Base-by-base conservation (phyloP, 2,329 filamentous ascomycete species). In the Arachnopeziza araneosa region DNA sequence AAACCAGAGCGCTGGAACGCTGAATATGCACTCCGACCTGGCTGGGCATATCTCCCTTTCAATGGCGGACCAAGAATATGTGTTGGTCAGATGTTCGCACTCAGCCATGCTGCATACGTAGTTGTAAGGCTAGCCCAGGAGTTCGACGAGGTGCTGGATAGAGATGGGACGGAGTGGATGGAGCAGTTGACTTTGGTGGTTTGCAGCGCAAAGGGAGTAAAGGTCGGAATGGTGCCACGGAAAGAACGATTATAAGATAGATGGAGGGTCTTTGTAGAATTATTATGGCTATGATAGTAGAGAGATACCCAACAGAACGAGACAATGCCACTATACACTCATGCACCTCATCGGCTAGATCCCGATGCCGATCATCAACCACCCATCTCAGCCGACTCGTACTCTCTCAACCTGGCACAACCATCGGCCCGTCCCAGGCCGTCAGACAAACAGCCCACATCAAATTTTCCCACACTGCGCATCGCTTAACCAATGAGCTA, bases 1-100 rank as follows among this genome's bases (percentile, higher is more conserved):
- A 50, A 55, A 2, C 67, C 66, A 0, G 63, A 66, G 32, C 52
- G 67, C 3, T 68, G 66, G 65, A 50, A 53, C n/a, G 56, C 60
- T 3, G 61, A 63, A 36, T 64, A 66, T n/a, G 61, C 60, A 1
- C 54, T 69, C 4, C 80, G 60, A 77, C 81, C 65, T 75, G 82
- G 10, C 68, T 76, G 26, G 75, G 71, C 64, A 1, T 75, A 74
- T 60, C 56, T 75, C 2, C 73, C 73, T 1, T 74, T 76, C 59
- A 74, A 75, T 57, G 70, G 71, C 2, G 73, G 75, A 4, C 70
- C 72, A 1, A 68, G 73, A 19, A 71, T 75, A 22, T 74, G 72
- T 65, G 67, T 74, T 24, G 74, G 69, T 50, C 70, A 75, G 56
- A 70, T 74, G 61, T 75, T 72, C 59, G 73, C 73, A 17, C 64